Base-by-base conservation (phyloP, 306 rosid genomes). In the Abrus pulchellus region DNA sequence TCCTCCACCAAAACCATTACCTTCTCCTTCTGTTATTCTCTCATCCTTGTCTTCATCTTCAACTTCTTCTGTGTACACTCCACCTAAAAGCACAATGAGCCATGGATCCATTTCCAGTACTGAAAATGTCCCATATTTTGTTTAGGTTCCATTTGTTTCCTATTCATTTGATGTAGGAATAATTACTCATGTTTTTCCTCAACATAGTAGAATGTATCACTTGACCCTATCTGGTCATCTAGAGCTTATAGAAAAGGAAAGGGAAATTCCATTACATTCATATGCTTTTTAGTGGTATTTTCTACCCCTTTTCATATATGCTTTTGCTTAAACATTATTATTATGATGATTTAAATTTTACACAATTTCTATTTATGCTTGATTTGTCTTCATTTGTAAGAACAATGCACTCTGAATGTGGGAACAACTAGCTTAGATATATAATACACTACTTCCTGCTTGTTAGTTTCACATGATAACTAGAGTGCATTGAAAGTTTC, bases 31-130 rank as follows among this genome's bases (percentile, higher is more conserved):
- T 5, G 40, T 86, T 47, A 79, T 90, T 3, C 72, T 84, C 50
- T 82, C 92, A 11, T 83, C 92, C 44, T 84, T 83, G 45, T 90
- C 98, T 49, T 90, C 94, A 27, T 84, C 94, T 6, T 86, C 94
- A 0, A 59, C 90, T 69, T 87, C 97, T 47, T 83, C 93, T 64
- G 72, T 90, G 14, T 91, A 89, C 86, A 90, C 90, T 3, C 81
- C 90, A 1, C 68, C 91, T 45, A 85, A 89, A 47, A 88, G 75
- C 80, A 69, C 94, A 12, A 83, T 91, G 53, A 90, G 91, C 80
- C 92, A 83, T 74, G 92, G 97, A 85, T 88, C 97, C 71, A 78
- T 88, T 77, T 83, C 94, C 9, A 90, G 87, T 50, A 68, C 74
- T 55, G 89, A 90, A 47, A 90, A 86, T 82, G 83, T 87, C 67